Conservation (phyloP, 2,329 filamentous ascomycete species). For the Sarocladiaceae sp. region DNA sequence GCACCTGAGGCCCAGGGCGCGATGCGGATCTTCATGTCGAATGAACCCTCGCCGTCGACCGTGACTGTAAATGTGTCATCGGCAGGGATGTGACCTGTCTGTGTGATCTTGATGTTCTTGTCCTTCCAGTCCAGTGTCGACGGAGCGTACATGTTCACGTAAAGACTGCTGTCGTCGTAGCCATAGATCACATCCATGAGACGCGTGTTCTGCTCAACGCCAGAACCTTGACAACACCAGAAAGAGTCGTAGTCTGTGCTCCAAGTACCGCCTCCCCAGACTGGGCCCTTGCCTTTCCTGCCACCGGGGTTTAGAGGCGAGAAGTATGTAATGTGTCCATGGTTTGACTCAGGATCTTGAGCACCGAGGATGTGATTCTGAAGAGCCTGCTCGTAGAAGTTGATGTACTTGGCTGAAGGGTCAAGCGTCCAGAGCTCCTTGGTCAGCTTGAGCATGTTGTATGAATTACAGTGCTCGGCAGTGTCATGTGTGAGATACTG, state of each 20-base stretch:
- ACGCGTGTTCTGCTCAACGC: constrained; percentile 49
- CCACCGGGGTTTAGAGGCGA: constrained; percentile 44
- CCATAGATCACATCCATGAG: constrained; percentile 50
- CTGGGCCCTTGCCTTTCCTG: constrained; percentile 43
- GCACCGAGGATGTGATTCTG: constrained; percentile 47
- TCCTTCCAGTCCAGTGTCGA: constrained; percentile 41
- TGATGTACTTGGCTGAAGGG: constrained; percentile 39
- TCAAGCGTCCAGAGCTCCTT: constrained; percentile 44
- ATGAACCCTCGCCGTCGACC: constrained; percentile 26
- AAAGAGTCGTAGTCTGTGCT: constrained; percentile 48
- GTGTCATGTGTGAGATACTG: constrained; percentile 40
- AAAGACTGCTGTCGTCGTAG: constrained; percentile 37
- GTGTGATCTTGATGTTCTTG: constrained; percentile 33
- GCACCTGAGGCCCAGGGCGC: constrained; percentile 39
- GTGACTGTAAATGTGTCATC: constrained; percentile 34
- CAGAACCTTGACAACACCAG: constrained; percentile 52
- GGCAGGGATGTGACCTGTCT: constrained; percentile 39
- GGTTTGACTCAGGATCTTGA: constrained; percentile 37
- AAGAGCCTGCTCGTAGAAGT: constrained; percentile 47
- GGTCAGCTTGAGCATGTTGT: constrained; percentile 54
- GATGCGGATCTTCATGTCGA: constrained; percentile 39
- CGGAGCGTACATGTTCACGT: constrained; percentile 45
- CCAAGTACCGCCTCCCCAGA: constrained; percentile 51
- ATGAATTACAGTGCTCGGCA: constrained; percentile 48
- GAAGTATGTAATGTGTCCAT: constrained; percentile 51